These are phyloP conservation scores for Eucalyptus pauciflora DNA, from an alignment of 345 rosid species.

Conservation along the genomic window DNA sequence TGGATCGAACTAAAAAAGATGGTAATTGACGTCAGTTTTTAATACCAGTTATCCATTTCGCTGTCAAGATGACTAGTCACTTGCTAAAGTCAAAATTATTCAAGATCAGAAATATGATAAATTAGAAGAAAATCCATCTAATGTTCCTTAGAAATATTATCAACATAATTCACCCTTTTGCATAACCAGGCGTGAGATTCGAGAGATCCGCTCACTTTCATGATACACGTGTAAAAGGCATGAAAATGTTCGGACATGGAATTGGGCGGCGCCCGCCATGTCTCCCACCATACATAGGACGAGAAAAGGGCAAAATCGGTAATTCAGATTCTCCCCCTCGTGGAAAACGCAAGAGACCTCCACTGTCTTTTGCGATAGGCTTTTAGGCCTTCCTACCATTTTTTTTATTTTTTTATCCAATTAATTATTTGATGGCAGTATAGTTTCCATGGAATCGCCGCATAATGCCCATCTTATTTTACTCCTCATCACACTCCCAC, in stretches of 20 bases:
- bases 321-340: not conserved
- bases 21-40: not conserved
- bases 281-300: not conserved
- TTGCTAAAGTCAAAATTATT: not conserved
- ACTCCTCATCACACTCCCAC: not conserved
- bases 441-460: not conserved
- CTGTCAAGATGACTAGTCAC: not conserved
- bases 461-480: not conserved
- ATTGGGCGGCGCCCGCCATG: not conserved
- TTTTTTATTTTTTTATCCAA: no score
- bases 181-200: not conserved
- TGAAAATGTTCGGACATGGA: not conserved
- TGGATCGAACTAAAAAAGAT: rapidly evolving
- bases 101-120: not conserved
- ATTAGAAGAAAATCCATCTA: not conserved
- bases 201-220: no score
- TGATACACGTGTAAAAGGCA: not conserved
- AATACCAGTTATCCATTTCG: not conserved
- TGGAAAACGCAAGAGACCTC: not conserved
- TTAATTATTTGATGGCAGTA: not conserved
- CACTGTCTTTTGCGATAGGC: not conserved
- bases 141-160: not conserved
- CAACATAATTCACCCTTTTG: not conserved
- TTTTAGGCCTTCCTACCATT: not conserved
- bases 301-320: not conserved